Conservation (phyloP, 306 rosid genomes). For the Rosa multiflora region DNA sequence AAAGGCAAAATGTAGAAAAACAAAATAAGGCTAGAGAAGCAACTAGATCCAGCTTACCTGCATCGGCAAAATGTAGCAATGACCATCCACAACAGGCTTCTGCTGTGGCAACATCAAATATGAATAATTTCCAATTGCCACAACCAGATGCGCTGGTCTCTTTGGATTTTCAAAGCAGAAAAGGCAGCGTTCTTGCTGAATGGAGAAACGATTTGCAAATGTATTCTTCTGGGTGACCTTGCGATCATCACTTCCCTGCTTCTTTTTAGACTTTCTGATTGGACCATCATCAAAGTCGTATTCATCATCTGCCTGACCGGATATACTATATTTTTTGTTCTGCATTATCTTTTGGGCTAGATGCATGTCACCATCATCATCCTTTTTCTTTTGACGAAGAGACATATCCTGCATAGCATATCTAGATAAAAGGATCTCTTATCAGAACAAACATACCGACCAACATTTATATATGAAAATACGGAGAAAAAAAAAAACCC, state of each 20-base stretch:
- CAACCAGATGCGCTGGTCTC: slow-evolving; percentile 77
- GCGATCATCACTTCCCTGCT: slow-evolving; percentile 53
- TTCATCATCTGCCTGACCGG: slow-evolving; percentile 80
- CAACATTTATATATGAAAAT: not conserved
- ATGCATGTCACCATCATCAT: slow-evolving; percentile 80
- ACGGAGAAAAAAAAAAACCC: not conserved
- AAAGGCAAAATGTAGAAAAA: no score
- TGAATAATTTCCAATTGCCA: slow-evolving; percentile 74
- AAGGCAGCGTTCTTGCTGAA: slow-evolving; percentile 77
- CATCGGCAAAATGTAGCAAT: slow-evolving; percentile 88
- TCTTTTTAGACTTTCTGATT: slow-evolving; percentile 59
- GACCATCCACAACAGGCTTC: slow-evolving; percentile 85
- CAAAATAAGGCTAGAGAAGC: slow-evolving; percentile 1
- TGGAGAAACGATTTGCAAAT: slow-evolving; percentile 42
- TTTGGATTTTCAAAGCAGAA: slow-evolving; percentile 83
- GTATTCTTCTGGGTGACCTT: slow-evolving; percentile 43
- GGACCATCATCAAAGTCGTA: slow-evolving; percentile 77
- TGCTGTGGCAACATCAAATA: slow-evolving; percentile 88
- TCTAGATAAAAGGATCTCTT: slow-evolving; percentile 36
- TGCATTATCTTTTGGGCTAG: slow-evolving; percentile 77
- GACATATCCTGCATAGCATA: slow-evolving; percentile 44
- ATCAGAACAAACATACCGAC: slow-evolving; percentile 15
- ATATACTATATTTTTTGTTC: slow-evolving; percentile 64
- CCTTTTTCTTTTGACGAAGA: slow-evolving; percentile 53
- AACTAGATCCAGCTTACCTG: slow-evolving; percentile 50